phyloP scores from a whole-genome alignment of 1,284 basidiomycete genomes.

The Austropuccinia psidii region DNA sequence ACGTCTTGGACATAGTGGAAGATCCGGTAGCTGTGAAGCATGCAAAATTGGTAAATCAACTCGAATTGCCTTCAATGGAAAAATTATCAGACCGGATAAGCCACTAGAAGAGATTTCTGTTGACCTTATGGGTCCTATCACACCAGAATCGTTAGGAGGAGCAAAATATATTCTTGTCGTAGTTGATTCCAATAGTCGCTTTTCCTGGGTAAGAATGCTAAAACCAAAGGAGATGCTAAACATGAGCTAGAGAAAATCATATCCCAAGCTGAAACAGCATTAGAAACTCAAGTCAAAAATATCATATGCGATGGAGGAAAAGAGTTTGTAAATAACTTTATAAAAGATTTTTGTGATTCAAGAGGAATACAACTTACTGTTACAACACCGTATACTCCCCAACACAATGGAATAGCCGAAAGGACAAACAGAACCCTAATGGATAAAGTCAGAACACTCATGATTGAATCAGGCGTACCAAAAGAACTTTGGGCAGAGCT shows the following conservation, averaged over 20 bases:
- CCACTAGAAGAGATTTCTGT: neutral
- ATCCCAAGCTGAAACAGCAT: neutral
- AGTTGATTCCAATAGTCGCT: conserved; percentile 6
- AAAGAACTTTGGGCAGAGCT: conserved; percentile 3
- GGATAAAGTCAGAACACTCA: no score
- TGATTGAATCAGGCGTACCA: neutral
- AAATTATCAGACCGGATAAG: neutral
- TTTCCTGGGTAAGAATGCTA: neutral
- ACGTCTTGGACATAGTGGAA: neutral
- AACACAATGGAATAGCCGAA: conserved; percentile 12
- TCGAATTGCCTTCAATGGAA: neutral
- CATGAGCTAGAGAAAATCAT: neutral
- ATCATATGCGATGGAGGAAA: conserved; percentile 10
- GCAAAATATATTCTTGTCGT: neutral
- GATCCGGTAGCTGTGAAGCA: neutral
- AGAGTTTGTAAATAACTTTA: conserved; percentile 5
- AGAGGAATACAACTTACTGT: conserved; percentile 1
- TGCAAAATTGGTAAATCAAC: neutral
- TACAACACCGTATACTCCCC: conserved; percentile 4
- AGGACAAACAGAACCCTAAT: conserved; percentile 5
- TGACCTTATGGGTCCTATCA: neutral
- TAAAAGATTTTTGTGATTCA: neutral
- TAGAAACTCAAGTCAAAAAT: neutral
- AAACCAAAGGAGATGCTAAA: neutral
- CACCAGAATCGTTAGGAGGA: neutral